Conservation (phyloP, 352 stramenopile species). For the Pythium folliculosum region DNA sequence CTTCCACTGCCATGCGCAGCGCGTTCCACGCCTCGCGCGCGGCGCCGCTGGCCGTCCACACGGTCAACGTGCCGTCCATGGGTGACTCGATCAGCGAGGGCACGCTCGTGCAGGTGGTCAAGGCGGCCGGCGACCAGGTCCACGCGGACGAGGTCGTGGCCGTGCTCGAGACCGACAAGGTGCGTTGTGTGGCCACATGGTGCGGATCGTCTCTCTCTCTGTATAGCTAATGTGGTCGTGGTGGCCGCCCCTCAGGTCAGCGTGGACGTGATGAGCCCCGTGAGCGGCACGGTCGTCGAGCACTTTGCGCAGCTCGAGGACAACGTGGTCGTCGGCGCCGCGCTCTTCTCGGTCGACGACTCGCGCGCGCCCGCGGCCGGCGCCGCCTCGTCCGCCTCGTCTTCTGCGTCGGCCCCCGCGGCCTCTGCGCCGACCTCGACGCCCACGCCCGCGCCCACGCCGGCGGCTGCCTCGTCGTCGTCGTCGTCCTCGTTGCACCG, state of each 20-base stretch:
- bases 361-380: slow-evolving; percentile 39
- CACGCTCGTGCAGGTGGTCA: slow-evolving; percentile 96
- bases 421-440: slow-evolving; percentile 13
- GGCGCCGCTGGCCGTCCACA: slow-evolving; percentile 50
- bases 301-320: slow-evolving; percentile 94
- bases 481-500: slow-evolving; percentile 40
- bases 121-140: slow-evolving; percentile 92
- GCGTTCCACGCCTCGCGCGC: slow-evolving; percentile 51
- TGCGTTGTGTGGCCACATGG: too few relatives aligned
- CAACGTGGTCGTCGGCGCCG: slow-evolving; percentile 94
- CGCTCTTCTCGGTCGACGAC: slow-evolving; percentile 95
- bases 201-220: neutral
- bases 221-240: neutral
- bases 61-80: slow-evolving; percentile 88
- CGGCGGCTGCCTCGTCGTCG: slow-evolving; percentile 35
- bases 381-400: slow-evolving; percentile 13
- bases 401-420: slow-evolving; percentile 18
- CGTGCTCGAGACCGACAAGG: slow-evolving; percentile 99
- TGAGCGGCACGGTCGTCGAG: slow-evolving; percentile 92
- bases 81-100: slow-evolving; percentile 98
- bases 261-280: slow-evolving; percentile 89
- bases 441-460: slow-evolving; percentile 1
- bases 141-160: slow-evolving; percentile 96
- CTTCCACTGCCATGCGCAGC: slow-evolving; percentile 26
- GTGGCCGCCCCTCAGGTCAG: slow-evolving; percentile 55